Base-by-base conservation (phyloP, 2,329 filamentous ascomycete species). In the Davidsoniella neocaledoniae region DNA sequence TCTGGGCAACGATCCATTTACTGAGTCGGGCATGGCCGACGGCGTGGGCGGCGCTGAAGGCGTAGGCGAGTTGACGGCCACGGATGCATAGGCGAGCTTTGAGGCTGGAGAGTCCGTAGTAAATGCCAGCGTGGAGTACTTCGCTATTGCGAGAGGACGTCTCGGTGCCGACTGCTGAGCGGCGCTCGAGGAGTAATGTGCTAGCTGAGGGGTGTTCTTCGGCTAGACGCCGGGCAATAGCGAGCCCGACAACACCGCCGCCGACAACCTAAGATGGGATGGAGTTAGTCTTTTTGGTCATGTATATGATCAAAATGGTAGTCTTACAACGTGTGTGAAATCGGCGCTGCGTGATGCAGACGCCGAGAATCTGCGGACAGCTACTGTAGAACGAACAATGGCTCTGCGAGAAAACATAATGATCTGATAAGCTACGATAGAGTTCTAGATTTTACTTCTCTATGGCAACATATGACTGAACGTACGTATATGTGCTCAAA, bases 1-100 rank as follows among this genome's bases (percentile, higher is more conserved):
- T 82, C 67, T 96, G 91, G 1, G 90, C 90, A 1, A 96, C 84
- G 58, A 96, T 83, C 88, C 90, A 95, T 68, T 95, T 96, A 53
- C 87, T 87, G 21, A 79, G 83, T 61, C 81, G 81, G 49, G 72
- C 72, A 65, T 91, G 75, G 0, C 77, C 77, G 46, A 98, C 82
- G 51, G 65, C 64, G 58, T 84, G 69, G 51, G 67, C 67, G 4
- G 67, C 64, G 68, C 90, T 95, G 40, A 94, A 76, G 3, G 70
- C 72, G 65, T 98, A 98, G 53, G 96, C 70, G 62, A 86, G 70
- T 29, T 80, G 62, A 57, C 81, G 81, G 53, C 91, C 91, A 29
- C 70, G 68, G 55, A 95, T 71, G 66, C 91, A 98, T 10, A 98
- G 76, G 14, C 68, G 67, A 1, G 88, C 86, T 66, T 98, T 98